phyloP scores from a whole-genome alignment of 2,329 filamentous ascomycete species.

The Phaeosphaeriaceae sp. region DNA sequence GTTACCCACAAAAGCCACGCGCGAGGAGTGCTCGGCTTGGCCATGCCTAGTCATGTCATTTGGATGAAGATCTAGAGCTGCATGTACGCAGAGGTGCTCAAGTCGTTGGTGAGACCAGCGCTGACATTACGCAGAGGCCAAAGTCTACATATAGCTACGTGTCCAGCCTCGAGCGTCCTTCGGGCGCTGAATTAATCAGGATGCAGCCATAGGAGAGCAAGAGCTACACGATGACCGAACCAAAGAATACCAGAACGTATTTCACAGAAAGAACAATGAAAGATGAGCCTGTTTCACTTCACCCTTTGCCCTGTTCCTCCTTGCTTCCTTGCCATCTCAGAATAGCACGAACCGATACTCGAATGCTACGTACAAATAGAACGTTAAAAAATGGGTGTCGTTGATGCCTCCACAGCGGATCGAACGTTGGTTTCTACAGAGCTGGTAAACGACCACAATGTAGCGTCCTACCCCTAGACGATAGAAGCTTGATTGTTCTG shows the following conservation, averaged over 20 bases:
- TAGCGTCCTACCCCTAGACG: constrained; percentile 5
- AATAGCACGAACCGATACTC: too few relatives aligned
- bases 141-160: neutral
- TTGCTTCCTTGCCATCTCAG: too few relatives aligned
- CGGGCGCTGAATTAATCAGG: neutral
- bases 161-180: neutral
- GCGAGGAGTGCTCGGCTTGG: constrained; percentile 1
- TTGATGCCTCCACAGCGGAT: neutral
- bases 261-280: neutral
- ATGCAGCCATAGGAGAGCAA: neutral
- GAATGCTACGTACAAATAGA: neutral
- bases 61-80: neutral
- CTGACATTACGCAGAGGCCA: constrained; percentile 3
- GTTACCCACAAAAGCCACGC: constrained; percentile 21
- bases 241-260: neutral
- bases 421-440: constrained; percentile 3
- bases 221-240: neutral
- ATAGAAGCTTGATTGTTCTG: neutral
- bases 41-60: neutral
- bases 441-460: constrained; percentile 3
- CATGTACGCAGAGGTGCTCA: constrained; percentile 1
- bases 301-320: too few relatives aligned
- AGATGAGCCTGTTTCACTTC: too few relatives aligned
- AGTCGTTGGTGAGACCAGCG: neutral
- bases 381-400: neutral